Percentiles rank a stretch among this genome's conserved stretches.
Conservation (phyloP, 192 early-diverging fungal genomes). For the Podila horticola region DNA sequence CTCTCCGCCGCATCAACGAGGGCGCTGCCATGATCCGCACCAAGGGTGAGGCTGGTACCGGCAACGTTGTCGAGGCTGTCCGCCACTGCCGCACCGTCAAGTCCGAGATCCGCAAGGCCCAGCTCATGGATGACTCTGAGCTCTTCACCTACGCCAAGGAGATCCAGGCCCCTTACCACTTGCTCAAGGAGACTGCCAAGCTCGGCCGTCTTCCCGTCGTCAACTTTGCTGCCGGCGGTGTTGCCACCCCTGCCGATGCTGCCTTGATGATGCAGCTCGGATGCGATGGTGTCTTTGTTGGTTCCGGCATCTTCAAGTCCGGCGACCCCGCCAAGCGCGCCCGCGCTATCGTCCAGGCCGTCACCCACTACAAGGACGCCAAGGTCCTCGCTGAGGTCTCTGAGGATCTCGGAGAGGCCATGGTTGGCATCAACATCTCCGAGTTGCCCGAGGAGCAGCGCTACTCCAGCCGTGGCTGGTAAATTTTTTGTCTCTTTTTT, state of each 20-base stretch:
- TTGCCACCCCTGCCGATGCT: conserved; percentile 98
- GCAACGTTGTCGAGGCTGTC: conserved; percentile 98
- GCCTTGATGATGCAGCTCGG: conserved; percentile 99
- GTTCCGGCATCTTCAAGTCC: conserved; percentile 97
- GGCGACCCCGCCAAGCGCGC: conserved; percentile 96
- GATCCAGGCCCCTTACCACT: conserved; percentile 89
- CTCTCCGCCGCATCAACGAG: conserved; percentile 94
- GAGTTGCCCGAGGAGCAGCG: conserved; percentile 67
- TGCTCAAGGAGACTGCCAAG: conserved; percentile 88
- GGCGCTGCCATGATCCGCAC: conserved; percentile 99
- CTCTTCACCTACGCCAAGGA: conserved; percentile 97
- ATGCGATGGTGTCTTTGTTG: conserved; percentile 98
- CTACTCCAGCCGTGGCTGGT: conserved; percentile 71
- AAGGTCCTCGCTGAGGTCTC: conserved; percentile 89
- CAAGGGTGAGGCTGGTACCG: conserved; percentile 98
- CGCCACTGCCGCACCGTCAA: conserved; percentile 92
- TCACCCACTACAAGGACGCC: conserved; percentile 94
- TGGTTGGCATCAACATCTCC: conserved; percentile 95
- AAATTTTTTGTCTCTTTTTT: conserved; percentile 27
- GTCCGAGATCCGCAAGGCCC: conserved; percentile 86
- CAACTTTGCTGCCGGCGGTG: conserved; percentile 98
- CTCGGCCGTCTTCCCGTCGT: conserved; percentile 95
- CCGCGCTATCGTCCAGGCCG: conserved; percentile 94
- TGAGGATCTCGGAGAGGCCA: conserved; percentile 94
- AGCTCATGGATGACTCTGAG: conserved; percentile 88